Evolutionary conservation across 1,139 yeast species (phyloP).

Genomic region (Geotrichum aggregatum): DNA sequence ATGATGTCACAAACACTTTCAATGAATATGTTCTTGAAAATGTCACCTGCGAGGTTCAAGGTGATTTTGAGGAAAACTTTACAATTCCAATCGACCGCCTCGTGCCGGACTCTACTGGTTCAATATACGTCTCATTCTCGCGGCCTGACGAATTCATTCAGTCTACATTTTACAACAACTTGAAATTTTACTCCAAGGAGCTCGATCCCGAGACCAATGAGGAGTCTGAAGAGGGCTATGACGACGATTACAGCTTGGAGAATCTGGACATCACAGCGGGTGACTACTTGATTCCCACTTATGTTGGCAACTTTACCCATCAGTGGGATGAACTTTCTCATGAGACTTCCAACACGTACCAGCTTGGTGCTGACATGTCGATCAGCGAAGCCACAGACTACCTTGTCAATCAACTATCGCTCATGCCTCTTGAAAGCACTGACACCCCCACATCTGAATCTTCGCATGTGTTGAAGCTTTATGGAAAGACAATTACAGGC

Average conservation of each 20-base stretch:
- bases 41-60: slow-evolving; percentile 60
- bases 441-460: slow-evolving; percentile 61
- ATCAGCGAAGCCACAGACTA: slow-evolving; percentile 49
- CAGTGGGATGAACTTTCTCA: slow-evolving; percentile 68
- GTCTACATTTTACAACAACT: slow-evolving; percentile 61
- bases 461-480: slow-evolving; percentile 69
- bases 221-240: slow-evolving; percentile 80
- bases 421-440: slow-evolving; percentile 77
- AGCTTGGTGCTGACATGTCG: slow-evolving; percentile 43
- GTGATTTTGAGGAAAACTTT: slow-evolving; percentile 56
- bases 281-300: slow-evolving; percentile 75
- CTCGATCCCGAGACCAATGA: slow-evolving; percentile 69
- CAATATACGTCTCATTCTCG: slow-evolving; percentile 71
- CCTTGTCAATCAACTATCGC: slow-evolving; percentile 44
- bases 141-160: slow-evolving; percentile 50
- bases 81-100: slow-evolving; percentile 70
- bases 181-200: slow-evolving; percentile 77
- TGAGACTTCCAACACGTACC: slow-evolving; percentile 60
- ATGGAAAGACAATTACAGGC: slow-evolving; percentile 76
- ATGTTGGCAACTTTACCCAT: slow-evolving; percentile 69
- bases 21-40: slow-evolving; percentile 72
- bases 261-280: slow-evolving; percentile 73
- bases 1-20: slow-evolving; percentile 78
- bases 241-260: slow-evolving; percentile 90
- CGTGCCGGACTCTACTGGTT: slow-evolving; percentile 65